Base-by-base conservation (phyloP, 371 early-diverging fungal genomes). In the Phascolomyces articulosus region DNA sequence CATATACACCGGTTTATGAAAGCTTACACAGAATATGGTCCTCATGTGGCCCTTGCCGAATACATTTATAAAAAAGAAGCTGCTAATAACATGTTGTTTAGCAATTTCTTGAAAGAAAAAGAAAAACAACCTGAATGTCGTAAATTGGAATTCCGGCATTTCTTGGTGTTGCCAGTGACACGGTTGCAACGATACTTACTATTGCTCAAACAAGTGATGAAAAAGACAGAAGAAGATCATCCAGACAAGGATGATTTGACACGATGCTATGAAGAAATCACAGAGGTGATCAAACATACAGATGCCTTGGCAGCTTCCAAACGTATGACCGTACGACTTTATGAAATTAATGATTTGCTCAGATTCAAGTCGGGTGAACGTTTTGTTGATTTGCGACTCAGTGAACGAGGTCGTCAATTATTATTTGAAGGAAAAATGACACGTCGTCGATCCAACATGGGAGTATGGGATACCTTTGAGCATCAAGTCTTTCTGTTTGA, bases 121-220 rank as follows among this genome's bases (percentile, higher is more conserved):
- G 89, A 90, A 61, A 75, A 68, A n/a, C 58, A 73, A 13, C 89
- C 92, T n/a, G 88, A 88, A 66, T 78, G 81, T 65, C 79, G 93
- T 34, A 88, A 86, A 58, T 76, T 92, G 23, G 83, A 85, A 9
- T 81, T 88, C 48, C 83, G 85, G 51, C 85, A 85, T 67, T 77
- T 82, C 60, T 58, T 82, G 38, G 73, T 79, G 21, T 55, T 74
- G 28, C 97, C 97, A 16, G 93, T 94, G 3, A 92, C 95, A 9
- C 89, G 96, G 20, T 74, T 97, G 63, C 96, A 92, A 15, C 88
- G 96, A 24, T 98, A 96, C 66, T 90, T 92, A 1, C 77, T 98
- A 44, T 74, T 98, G 24, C 80, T 98, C n/a, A 89, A 87, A 49
- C 91, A 91, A 1, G 87, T 95, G 21, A 75, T 93, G 16, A 93